Base-by-base conservation (phyloP, 306 rosid species). In the Fragaria nilgerrensis region DNA sequence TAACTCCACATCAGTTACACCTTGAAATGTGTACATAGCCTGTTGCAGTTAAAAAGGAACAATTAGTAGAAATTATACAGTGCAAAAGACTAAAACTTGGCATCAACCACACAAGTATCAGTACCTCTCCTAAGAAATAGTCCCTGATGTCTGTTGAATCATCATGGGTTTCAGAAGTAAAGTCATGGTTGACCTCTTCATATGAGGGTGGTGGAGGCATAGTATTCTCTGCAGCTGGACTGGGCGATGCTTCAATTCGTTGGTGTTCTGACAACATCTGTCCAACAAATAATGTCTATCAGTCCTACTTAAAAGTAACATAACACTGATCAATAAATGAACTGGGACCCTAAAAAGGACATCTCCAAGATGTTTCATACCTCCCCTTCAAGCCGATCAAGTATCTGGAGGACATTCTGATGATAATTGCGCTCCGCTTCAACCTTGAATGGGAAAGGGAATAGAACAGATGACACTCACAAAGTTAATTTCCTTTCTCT, bases 61-160 rank as follows among this genome's bases (percentile, higher is more conserved):
- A 44, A 20, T 82, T 34, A 22, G 27, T 72, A 17, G 55, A 73
- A 47, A 32, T 22, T 59, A 63, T 19, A 11, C 23, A 62, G 43
- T 66, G 0, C 0, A 37, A 72, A 68, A 66, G 55, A 50, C 41
- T 2, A 36, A 29, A 41, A 49, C 75, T 63, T 17, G 53, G 5
- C 13, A 41, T 27, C 45, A 72, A 77, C 56, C 75, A 45, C 23
- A 19, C 3, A 29, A 73, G 39, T n/a, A 34, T 66, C 2, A 48
- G 7, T 81, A 92, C 97, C 97, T 92, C 97, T 79, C 96, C 97
- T 84, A 92, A 84, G 89, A 92, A 92, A 84, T 87, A 92, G 41
- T 90, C 91, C 86, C 88, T 82, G 47, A 80, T 32, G 68, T 90
- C 97, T 34, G 92, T 87, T 77, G 81, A 63, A 77, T 87, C 97